phyloP scores from a whole-genome alignment of 176 grass and related monocot species.

The Paspalum notatum region DNA sequence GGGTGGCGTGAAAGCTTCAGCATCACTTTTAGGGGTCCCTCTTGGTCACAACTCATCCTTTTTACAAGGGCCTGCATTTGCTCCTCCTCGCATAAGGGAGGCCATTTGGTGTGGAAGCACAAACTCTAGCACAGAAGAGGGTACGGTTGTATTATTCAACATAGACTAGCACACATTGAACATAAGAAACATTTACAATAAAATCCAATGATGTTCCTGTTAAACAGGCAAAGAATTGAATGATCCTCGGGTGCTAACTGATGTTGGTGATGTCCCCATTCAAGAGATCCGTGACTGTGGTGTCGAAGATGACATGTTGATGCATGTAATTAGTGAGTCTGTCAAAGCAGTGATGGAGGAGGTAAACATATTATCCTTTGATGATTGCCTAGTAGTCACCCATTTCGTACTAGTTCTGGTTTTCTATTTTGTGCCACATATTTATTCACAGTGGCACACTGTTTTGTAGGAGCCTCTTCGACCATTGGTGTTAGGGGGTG shows the following conservation, averaged over 20 bases:
- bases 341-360: constrained; percentile 94
- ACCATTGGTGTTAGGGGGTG: constrained; percentile 88
- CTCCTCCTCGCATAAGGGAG: constrained; percentile 92
- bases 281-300: constrained; percentile 98
- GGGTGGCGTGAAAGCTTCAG: constrained; percentile 72
- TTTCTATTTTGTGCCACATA: neutral
- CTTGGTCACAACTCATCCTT: constrained; percentile 98
- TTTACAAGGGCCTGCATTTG: constrained; percentile 96
- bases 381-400: neutral
- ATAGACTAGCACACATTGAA: neutral
- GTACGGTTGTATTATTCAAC: constrained; percentile 24
- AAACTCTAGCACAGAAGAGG: constrained; percentile 95
- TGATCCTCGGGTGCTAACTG: constrained; percentile 91
- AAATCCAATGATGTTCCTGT: constrained; percentile 3
- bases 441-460: neutral
- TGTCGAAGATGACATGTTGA: constrained; percentile 83
- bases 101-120: constrained; percentile 99
- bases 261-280: constrained; percentile 95
- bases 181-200: neutral
- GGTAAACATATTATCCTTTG: constrained; percentile 39
- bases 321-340: constrained; percentile 91
- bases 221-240: constrained; percentile 87
- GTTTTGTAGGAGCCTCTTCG: constrained; percentile 78
- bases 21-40: constrained; percentile 81
- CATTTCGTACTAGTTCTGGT: neutral